Conservation (phyloP, 176 grass and related monocot species). For the Hordeum marinum region DNA sequence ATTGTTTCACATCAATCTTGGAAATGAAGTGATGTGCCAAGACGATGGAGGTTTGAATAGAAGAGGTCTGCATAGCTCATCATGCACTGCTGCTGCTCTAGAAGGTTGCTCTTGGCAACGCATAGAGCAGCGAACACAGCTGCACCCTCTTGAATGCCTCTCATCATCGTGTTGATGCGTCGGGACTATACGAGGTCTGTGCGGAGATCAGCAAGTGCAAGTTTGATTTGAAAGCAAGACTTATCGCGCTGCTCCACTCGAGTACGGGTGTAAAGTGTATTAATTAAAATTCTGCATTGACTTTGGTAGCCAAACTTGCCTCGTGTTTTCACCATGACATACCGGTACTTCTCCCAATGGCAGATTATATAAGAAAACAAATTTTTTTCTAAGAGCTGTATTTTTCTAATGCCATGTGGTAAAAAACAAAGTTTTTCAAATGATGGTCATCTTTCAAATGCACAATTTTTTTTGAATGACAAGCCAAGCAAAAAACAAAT, state of each 20-base stretch:
- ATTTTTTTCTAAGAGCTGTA: too few species aligned
- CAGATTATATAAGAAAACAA: background rate
- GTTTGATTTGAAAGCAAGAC: slow-evolving; percentile 30
- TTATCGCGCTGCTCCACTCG: background rate
- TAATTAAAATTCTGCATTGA: background rate
- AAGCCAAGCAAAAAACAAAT: too few species aligned
- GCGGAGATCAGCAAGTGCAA: background rate
- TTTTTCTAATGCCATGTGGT: too few species aligned
- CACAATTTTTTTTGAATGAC: too few species aligned
- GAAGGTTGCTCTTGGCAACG: slow-evolving; percentile 12
- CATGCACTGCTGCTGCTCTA: background rate
- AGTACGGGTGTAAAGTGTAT: background rate
- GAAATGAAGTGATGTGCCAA: slow-evolving; percentile 9
- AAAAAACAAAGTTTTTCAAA: too few species aligned
- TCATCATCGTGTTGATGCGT: background rate
- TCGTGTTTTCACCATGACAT: background rate
- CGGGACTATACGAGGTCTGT: background rate
- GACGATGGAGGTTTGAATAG: slow-evolving; percentile 12
- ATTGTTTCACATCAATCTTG: background rate
- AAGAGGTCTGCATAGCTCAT: background rate
- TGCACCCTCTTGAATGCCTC: slow-evolving; percentile 21
- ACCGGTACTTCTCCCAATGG: background rate
- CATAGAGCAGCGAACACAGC: background rate
- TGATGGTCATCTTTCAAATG: too few species aligned
- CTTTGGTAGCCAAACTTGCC: background rate